Evolutionary conservation across 495 filamentous ascomycete species (phyloP), one percentile per base, ranked within the genome.

Genomic region (Aspergillus leporis): DNA sequence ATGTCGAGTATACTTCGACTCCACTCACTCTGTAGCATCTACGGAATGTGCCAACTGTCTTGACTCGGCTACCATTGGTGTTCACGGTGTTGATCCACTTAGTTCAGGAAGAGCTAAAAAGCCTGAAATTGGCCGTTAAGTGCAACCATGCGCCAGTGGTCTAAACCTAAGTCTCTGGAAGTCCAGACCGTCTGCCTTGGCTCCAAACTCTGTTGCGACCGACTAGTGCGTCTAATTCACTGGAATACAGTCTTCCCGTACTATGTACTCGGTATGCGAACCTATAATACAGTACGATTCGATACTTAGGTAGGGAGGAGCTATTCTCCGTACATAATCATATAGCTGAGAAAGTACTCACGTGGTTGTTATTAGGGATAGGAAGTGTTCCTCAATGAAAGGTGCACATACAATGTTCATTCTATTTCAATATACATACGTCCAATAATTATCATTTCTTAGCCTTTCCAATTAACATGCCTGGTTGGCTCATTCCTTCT

Each of bases 361-460:
- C 14, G 41, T 3, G n/a, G 18, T 45, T 1, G 18, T 45, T 1
- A 12, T 3, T 36, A 36, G 9, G 13, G 13, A 36, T 4, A 36
- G 34, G 34, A 36, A 14, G 16, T 41, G n/a, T n/a, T 18, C 38
- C 38, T 41, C 16, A 14, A 41, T 5, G 9, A 14, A 36, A 5
- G 25, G 25, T 28, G 25, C 6, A 28, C 25, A 40, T 40, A 40
- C 12, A 28, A 53, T 53, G 34, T 53, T 12, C 51, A 21, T 53
- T 53, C 51, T 53, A 53, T 53, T 28, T 36, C 30, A 40, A 14
- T 53, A 53, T 53, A 53, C 51, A 40, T 40, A 41, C 30, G 23
- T 53, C 31, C 38, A 16, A 38, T 19, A 40, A 38, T 34, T 12
- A 38, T 53, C 51, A 23, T 40, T 53, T 53, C 51, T 40, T 23